Conservation (phyloP, 2,329 filamentous ascomycete species). For the Diaporthe sp. region DNA sequence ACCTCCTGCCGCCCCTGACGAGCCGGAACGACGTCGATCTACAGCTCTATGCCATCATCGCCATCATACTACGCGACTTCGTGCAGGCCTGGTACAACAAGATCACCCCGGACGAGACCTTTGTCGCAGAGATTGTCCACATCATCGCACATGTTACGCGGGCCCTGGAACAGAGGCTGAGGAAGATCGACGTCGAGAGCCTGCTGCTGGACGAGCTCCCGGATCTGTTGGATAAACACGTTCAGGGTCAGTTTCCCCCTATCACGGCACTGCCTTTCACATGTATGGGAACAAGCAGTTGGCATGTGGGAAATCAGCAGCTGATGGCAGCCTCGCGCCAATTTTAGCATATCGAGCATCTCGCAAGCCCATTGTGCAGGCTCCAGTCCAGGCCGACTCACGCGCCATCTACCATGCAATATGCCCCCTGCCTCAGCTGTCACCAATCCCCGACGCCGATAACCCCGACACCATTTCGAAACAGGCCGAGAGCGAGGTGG, state of each 20-base stretch:
- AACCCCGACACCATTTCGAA: constrained; percentile 61
- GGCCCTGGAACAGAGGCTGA: constrained; percentile 85
- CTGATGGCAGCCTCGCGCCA: constrained; percentile 36
- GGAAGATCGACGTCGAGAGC: constrained; percentile 84
- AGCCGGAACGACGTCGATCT: constrained; percentile 94
- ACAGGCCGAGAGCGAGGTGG: constrained; percentile 81
- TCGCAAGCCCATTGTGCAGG: constrained; percentile 65
- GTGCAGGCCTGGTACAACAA: constrained; percentile 93
- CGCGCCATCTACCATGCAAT: constrained; percentile 85
- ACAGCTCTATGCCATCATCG: constrained; percentile 91
- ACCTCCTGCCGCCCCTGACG: constrained; percentile 88
- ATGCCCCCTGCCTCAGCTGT: constrained; percentile 82
- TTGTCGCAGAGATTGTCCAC: constrained; percentile 88
- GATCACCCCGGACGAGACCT: constrained; percentile 89
- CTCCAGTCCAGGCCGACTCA: constrained; percentile 69
- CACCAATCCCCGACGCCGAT: constrained; percentile 74
- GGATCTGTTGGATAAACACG: constrained; percentile 81
- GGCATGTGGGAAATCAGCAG: constrained; percentile 10
- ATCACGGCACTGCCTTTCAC: constrained; percentile 14
- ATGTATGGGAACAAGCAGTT: not conserved
- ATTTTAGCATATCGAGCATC: constrained; percentile 77
- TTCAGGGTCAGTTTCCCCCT: constrained; percentile 70
- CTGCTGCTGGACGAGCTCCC: constrained; percentile 90
- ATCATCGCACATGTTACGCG: constrained; percentile 93
- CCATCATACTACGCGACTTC: constrained; percentile 89